Evolutionary conservation across 495 filamentous ascomycete species (phyloP).

Genomic region (Penicillium tannophilum): DNA sequence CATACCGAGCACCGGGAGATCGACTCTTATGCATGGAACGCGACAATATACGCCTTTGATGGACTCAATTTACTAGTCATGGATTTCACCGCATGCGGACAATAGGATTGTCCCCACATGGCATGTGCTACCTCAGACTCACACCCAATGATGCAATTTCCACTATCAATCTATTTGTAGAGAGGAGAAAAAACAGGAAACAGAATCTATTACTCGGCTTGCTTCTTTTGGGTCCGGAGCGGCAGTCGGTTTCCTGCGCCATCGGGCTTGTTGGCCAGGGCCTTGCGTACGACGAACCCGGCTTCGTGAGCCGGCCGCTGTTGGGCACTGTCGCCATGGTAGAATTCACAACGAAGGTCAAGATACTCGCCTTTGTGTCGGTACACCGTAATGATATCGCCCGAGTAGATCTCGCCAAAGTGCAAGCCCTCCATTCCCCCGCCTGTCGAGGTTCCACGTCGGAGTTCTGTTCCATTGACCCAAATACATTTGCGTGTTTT

Average conservation of each 20-base stretch:
- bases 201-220: constrained; percentile 1
- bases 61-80: not conserved
- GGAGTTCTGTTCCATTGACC: constrained; percentile 67
- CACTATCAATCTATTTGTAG: constrained; percentile 24
- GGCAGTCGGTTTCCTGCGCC: constrained; percentile 33
- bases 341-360: constrained; percentile 56
- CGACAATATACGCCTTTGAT: not conserved
- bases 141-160: constrained; percentile 21
- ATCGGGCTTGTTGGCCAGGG: constrained; percentile 31
- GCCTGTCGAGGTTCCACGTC: constrained; percentile 43
- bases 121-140: constrained; percentile 14
- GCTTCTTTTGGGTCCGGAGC: constrained; percentile 19
- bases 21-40: not conserved
- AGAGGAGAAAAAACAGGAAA: constrained; percentile 8
- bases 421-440: constrained; percentile 51
- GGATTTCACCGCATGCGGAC: constrained; percentile 24
- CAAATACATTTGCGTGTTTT: constrained; percentile 69
- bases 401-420: constrained; percentile 70
- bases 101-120: constrained; percentile 23
- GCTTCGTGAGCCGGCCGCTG: constrained; percentile 45
- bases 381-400: constrained; percentile 71
- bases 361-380: constrained; percentile 44
- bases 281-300: constrained; percentile 42
- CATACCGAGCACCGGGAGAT: not conserved
- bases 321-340: constrained; percentile 51